These are phyloP conservation scores for Beauveria varroae DNA, from an alignment of 2,329 filamentous ascomycete species.

Conservation along the genomic window DNA sequence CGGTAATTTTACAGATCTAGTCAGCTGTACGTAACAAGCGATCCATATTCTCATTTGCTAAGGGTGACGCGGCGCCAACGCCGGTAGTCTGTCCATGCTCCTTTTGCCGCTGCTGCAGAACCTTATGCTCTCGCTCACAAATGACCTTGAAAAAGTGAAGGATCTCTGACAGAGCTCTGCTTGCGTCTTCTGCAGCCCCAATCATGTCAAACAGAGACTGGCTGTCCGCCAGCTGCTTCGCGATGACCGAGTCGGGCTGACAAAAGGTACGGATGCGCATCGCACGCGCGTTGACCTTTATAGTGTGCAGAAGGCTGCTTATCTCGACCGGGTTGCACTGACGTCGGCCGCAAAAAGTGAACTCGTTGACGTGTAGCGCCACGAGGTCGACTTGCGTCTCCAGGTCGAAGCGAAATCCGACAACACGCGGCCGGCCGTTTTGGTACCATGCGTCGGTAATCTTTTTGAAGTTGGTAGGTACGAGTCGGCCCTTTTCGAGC, in stretches of 20 bases:
- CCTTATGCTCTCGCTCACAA: constrained; percentile 37
- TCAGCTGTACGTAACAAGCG: background rate
- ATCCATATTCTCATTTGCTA: background rate
- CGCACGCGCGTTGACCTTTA: constrained; percentile 44
- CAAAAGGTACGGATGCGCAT: constrained; percentile 50
- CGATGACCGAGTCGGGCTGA: constrained; percentile 49
- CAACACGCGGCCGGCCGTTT: constrained; percentile 45
- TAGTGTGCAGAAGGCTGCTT: constrained; percentile 40
- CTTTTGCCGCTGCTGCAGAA: constrained; percentile 17
- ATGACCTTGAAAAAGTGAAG: constrained; percentile 47
- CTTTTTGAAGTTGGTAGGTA: constrained; percentile 42
- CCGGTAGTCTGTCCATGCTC: constrained; percentile 9
- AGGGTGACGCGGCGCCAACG: background rate
- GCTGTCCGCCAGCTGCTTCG: constrained; percentile 49
- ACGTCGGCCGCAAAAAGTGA: constrained; percentile 45
- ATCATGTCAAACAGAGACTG: constrained; percentile 44
- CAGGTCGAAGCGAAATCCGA: constrained; percentile 51
- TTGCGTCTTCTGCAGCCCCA: constrained; percentile 34
- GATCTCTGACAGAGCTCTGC: constrained; percentile 41
- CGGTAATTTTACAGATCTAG: background rate
- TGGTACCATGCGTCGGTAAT: constrained; percentile 44
- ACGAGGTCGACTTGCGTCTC: constrained; percentile 54
- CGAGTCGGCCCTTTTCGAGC: constrained; percentile 47
- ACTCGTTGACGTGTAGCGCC: constrained; percentile 40
- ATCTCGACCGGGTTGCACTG: constrained; percentile 37